A percentile compares a stretch with the other conserved stretches of the same genome.
These are phyloP conservation scores for Pyricularia pennisetigena DNA, from an alignment of 2,329 filamentous ascomycete species.

Conservation along the genomic window DNA sequence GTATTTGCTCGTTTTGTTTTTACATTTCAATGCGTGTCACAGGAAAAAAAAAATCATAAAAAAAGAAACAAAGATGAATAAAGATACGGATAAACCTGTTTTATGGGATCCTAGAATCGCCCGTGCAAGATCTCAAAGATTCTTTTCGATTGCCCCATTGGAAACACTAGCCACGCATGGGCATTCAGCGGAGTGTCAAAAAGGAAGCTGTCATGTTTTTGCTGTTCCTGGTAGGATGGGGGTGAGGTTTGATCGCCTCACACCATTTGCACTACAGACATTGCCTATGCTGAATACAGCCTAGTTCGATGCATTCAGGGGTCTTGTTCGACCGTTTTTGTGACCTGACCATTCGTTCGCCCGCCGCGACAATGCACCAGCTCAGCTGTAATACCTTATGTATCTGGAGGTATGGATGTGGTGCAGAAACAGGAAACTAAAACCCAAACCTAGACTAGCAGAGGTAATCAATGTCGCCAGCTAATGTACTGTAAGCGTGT, in stretches of 20 bases:
- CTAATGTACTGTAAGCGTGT: background rate
- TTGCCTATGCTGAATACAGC: background rate
- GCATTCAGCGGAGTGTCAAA: background rate
- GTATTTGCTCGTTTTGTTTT: background rate
- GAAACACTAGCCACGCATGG: background rate
- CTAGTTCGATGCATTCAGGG: background rate
- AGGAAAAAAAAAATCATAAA: background rate
- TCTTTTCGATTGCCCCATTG: background rate
- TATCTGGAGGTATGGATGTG: background rate
- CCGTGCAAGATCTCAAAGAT: too few relatives aligned
- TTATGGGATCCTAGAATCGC: background rate
- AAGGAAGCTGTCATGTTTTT: background rate
- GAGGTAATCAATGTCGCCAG: background rate
- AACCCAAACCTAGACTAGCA: background rate
- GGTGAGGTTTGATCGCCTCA: background rate
- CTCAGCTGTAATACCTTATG: background rate
- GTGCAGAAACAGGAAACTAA: background rate
- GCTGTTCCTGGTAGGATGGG: background rate
- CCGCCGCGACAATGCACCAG: background rate
- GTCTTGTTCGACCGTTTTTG: background rate
- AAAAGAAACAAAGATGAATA: background rate
- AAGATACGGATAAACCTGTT: background rate
- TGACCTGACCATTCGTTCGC: background rate
- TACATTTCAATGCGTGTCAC: background rate
- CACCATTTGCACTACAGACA: background rate